Evolutionary conservation across 495 filamentous ascomycete species (phyloP).

Genomic region (Aspergillus conjunctus): DNA sequence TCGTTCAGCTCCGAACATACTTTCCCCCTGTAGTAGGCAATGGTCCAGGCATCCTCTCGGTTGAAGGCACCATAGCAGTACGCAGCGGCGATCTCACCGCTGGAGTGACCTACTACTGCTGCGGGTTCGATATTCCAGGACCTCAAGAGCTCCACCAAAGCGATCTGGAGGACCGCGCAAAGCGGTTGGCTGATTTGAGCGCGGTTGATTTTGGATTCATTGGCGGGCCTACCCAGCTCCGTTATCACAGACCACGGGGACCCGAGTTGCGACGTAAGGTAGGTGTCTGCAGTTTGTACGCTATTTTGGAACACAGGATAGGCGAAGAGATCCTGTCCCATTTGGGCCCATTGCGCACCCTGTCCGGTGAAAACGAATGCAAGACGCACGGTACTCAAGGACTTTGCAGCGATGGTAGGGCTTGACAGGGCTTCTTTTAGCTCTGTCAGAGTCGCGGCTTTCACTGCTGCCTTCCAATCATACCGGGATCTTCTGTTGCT

Average conservation of each 20-base stretch:
- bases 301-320: neutral
- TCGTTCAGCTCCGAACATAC: neutral
- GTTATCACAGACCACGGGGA: neutral
- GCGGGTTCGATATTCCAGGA: constrained; percentile 37
- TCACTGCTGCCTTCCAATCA: neutral
- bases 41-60: constrained; percentile 8
- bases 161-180: constrained; percentile 48
- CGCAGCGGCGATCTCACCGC: constrained; percentile 47
- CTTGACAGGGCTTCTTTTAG: neutral
- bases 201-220: neutral
- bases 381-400: constrained; percentile 6
- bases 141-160: constrained; percentile 40
- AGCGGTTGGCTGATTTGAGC: neutral
- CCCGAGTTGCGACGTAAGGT: neutral
- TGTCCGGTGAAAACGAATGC: constrained; percentile 43
- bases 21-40: neutral
- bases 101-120: constrained; percentile 43
- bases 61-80: constrained; percentile 10
- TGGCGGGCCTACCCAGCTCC: neutral
- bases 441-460: neutral
- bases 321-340: constrained; percentile 26
- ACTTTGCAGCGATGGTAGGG: neutral
- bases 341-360: constrained; percentile 41
- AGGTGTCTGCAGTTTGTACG: neutral
- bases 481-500: neutral